Conservation (phyloP, 2,329 filamentous ascomycete species). For the Hortaea werneckii region DNA sequence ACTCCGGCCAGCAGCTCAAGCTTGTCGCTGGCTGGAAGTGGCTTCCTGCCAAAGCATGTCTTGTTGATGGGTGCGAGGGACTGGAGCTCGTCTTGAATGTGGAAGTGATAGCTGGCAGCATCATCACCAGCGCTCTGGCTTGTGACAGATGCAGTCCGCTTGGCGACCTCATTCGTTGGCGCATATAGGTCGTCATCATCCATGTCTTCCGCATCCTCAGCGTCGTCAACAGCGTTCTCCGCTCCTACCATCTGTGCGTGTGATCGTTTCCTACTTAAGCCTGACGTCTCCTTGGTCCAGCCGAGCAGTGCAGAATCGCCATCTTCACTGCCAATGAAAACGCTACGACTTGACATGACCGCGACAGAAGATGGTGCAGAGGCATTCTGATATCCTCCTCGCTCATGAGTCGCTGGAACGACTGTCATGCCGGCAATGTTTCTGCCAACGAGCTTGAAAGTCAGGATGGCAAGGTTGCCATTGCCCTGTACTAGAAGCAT, state of each 20-base stretch:
- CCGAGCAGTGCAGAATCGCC: constrained; percentile 72
- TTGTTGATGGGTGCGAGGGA: constrained; percentile 74
- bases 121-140: constrained; percentile 43
- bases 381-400: constrained; percentile 53
- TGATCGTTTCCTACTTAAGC: constrained; percentile 52
- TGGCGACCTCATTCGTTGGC: constrained; percentile 41
- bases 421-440: constrained; percentile 82
- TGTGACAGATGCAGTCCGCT: constrained; percentile 25
- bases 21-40: constrained; percentile 27
- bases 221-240: constrained; percentile 34
- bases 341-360: constrained; percentile 53
- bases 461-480: constrained; percentile 64
- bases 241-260: constrained; percentile 49
- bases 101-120: constrained; percentile 53
- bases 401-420: constrained; percentile 50
- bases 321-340: constrained; percentile 82
- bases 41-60: constrained; percentile 54
- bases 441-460: constrained; percentile 79
- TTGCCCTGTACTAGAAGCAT: constrained; percentile 71
- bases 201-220: constrained; percentile 50
- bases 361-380: constrained; percentile 59
- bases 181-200: constrained; percentile 55
- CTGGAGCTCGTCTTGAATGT: constrained; percentile 63
- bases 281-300: constrained; percentile 59
- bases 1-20: constrained; percentile 47